Evolutionary conservation across 805 yeast species (phyloP).

Genomic region (Candida rishiriensis): DNA sequence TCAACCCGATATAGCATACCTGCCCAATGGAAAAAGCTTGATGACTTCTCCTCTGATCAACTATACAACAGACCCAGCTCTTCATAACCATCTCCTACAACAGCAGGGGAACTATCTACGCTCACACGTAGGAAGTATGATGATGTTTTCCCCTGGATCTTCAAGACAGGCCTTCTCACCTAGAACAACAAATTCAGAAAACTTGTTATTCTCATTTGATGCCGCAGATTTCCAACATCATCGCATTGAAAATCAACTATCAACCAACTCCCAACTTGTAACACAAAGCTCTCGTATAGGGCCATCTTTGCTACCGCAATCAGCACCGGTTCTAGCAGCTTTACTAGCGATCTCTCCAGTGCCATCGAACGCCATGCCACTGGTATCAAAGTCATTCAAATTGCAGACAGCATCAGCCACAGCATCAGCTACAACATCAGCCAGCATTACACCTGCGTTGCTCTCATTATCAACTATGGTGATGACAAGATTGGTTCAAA

Average conservation of each 20-base stretch:
- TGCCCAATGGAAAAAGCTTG: no score
- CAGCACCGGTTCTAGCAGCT: slow-evolving; percentile 29
- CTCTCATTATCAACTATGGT: no score
- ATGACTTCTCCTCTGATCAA: not conserved
- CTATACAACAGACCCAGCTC: not conserved
- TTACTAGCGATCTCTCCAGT: slow-evolving; percentile 28
- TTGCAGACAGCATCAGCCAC: no score
- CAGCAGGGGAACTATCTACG: not conserved
- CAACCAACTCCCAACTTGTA: not conserved
- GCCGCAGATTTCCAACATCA: not conserved
- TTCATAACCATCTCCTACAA: not conserved
- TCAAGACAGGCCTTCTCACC: not conserved
- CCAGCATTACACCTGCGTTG: no score
- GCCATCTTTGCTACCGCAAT: slow-evolving; percentile 5
- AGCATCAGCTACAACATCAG: no score
- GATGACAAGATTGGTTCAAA: no score
- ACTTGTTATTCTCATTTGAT: slow-evolving; percentile 7
- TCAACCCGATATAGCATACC: no score
- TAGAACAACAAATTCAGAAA: slow-evolving; percentile 3
- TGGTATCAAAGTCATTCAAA: not conserved
- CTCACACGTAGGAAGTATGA: no score
- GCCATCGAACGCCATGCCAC: slow-evolving; percentile 19
- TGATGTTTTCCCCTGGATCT: not conserved
- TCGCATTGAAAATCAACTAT: not conserved
- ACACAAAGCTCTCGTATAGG: not conserved